Evolutionary conservation across 2,329 filamentous ascomycete genomes (phyloP).

Genomic region (Helminthosporium solani): DNA sequence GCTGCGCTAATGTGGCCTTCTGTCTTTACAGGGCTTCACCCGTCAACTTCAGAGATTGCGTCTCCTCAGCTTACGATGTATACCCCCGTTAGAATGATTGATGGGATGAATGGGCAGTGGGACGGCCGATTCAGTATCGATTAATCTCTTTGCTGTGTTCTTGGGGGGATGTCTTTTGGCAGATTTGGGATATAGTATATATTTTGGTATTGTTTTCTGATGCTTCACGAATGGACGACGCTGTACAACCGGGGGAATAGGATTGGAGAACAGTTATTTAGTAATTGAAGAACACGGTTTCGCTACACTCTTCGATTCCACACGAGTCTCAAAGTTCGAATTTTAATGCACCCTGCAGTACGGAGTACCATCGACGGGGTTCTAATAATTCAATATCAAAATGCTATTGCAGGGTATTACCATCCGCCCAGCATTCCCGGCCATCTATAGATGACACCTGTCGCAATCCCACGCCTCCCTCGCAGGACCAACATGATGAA

Average conservation of each 20-base stretch:
- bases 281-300: background rate
- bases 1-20: conserved; percentile 14
- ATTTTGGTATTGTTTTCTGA: background rate
- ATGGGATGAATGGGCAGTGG: conserved; percentile 5
- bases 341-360: no score
- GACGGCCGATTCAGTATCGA: background rate
- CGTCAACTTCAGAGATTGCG: conserved; percentile 27
- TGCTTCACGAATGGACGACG: conserved; percentile 1
- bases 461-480: no score
- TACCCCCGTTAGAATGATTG: conserved; percentile 34
- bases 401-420: no score
- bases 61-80: conserved; percentile 31
- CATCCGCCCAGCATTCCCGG: no score
- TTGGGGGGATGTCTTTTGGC: background rate
- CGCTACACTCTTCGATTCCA: background rate
- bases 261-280: background rate
- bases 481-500: no score
- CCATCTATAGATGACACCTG: no score
- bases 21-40: conserved; percentile 18
- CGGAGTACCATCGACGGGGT: no score
- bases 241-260: background rate
- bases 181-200: background rate
- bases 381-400: no score
- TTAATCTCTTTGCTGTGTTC: background rate
- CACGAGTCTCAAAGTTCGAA: no score